Percentiles rank a stretch among this genome's conserved stretches.
Conservation (phyloP, 768 basidiomycete genomes). For the Gymnopilus dilepis region DNA sequence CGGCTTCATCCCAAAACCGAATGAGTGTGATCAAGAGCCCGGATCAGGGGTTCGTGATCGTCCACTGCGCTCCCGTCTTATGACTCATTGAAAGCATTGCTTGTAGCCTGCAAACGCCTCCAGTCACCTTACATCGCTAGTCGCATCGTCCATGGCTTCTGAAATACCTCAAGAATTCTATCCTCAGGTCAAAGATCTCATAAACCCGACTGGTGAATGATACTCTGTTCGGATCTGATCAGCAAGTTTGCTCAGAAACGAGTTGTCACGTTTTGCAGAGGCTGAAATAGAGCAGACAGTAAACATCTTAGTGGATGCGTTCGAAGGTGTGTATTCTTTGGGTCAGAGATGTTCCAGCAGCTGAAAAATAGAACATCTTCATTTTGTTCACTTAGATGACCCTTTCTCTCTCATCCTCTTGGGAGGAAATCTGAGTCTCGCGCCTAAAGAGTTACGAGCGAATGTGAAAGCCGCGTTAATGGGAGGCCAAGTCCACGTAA, state of each 20-base stretch:
- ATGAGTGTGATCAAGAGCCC: too few relatives aligned
- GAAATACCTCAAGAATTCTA: background rate
- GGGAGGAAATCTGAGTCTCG: constrained; percentile 27
- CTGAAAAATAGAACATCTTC: background rate
- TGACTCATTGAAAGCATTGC: too few relatives aligned
- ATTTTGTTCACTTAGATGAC: constrained; percentile 9
- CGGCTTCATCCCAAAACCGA: too few relatives aligned
- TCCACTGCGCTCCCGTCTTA: background rate
- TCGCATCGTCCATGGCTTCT: background rate
- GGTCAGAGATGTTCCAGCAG: background rate
- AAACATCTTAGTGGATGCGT: constrained; percentile 15
- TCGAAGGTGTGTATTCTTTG: constrained; percentile 7
- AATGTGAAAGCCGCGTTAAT: constrained; percentile 28
- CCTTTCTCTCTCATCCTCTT: constrained; percentile 23
- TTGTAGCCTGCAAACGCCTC: too few relatives aligned
- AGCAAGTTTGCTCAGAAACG: constrained; percentile 6
- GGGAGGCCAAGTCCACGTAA: constrained; percentile 34
- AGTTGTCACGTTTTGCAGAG: background rate
- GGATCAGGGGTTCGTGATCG: background rate
- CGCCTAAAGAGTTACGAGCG: constrained; percentile 20
- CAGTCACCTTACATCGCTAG: background rate
- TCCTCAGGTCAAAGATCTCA: constrained; percentile 12
- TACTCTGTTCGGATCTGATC: constrained; percentile 12
- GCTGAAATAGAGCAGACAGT: constrained; percentile 15
- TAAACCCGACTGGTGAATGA: constrained; percentile 9